Conservation (phyloP, 176 grass and related monocot genomes). For the Oryza glaberrima region DNA sequence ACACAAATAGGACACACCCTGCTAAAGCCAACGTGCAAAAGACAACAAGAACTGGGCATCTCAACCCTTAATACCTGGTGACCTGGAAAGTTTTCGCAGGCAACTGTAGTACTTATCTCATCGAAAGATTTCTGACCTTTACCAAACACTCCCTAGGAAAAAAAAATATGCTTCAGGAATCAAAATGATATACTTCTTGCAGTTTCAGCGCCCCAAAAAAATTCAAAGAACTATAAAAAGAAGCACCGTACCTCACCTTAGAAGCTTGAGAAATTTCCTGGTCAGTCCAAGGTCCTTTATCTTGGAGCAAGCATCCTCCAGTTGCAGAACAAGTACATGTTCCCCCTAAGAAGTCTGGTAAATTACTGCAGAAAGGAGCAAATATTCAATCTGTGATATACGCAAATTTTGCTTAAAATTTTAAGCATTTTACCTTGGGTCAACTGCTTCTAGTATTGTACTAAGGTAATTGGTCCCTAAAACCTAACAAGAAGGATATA, state of each 20-base stretch:
- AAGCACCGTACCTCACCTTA: constrained; percentile 62
- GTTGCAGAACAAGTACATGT: constrained; percentile 71
- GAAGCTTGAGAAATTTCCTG: constrained; percentile 55
- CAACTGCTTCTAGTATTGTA: constrained; percentile 72
- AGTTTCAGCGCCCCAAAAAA: constrained; percentile 18
- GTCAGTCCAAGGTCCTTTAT: constrained; percentile 87
- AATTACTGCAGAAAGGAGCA: constrained; percentile 71
- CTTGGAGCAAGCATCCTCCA: constrained; percentile 84
- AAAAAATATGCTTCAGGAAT: constrained; percentile 37
- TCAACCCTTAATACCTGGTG: constrained; percentile 31
- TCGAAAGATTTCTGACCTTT: constrained; percentile 53
- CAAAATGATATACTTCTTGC: constrained; percentile 14
- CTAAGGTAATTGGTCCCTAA: constrained; percentile 71
- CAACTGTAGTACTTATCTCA: constrained; percentile 27
- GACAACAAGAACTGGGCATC: constrained; percentile 13
- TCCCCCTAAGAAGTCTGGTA: constrained; percentile 86
- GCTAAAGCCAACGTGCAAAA: constrained; percentile 12
- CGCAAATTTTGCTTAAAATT: constrained; percentile 16
- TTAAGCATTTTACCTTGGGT: constrained; percentile 68
- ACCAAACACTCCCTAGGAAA: constrained; percentile 53
- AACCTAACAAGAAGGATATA: constrained; percentile 54
- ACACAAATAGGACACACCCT: constrained; percentile 12
- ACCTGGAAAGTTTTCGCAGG: constrained; percentile 26
- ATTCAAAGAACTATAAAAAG: constrained; percentile 29
- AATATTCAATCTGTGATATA: constrained; percentile 34